Base-by-base conservation (phyloP, 108 stramenopile genomes). In the Pseudonitzschia multiseries region DNA sequence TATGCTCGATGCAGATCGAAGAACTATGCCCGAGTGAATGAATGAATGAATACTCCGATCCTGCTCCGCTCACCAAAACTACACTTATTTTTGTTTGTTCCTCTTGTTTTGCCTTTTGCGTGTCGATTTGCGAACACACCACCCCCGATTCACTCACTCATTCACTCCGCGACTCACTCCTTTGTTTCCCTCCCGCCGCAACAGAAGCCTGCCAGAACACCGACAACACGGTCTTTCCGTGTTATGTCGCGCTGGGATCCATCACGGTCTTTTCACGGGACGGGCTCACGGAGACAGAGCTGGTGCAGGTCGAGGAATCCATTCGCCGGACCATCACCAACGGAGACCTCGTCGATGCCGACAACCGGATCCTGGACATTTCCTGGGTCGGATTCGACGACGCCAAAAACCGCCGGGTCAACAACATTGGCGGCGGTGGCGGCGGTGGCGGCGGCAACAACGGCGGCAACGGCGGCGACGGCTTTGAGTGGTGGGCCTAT, bases 281-380 rank as follows among this genome's bases (percentile, higher is more conserved):
- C 0, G 0, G 3, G 9, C 33, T 65, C 22, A 4, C 22, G 8
- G 0, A 32, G 21, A 65, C 33, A 6, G 31, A 32, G 20, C 14
- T 65, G 4, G 9, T 65, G 13, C 64, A 43, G 24, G 26, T 59
- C 29, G 29, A 59, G 27, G 29, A 65, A 0, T 40, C 36, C 0
- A 65, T 65, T 40, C 33, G 33, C 28, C 64, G 29, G 41, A 42
- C 64, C 15, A 41, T 65, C n/a, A 43, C 17, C 22, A 65, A 65
- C 33, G 64, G 64, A 24, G n/a, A 65, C 41, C 33, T 65, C 12
- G 36, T 42, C 12, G 20, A 41, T 41, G 33, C 36, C 2, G 64
- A 65, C 36, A 65, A 65, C 33, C 64, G 64, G 28, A 33, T 65
- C 12, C 33, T 65, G 3, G 64, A 43, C 17, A 43, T 65, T 26